A percentile compares a stretch with the other conserved stretches of the same genome.
Evolutionary conservation across 805 yeast species (phyloP).

Genomic region (Dipodascus geniculatus): DNA sequence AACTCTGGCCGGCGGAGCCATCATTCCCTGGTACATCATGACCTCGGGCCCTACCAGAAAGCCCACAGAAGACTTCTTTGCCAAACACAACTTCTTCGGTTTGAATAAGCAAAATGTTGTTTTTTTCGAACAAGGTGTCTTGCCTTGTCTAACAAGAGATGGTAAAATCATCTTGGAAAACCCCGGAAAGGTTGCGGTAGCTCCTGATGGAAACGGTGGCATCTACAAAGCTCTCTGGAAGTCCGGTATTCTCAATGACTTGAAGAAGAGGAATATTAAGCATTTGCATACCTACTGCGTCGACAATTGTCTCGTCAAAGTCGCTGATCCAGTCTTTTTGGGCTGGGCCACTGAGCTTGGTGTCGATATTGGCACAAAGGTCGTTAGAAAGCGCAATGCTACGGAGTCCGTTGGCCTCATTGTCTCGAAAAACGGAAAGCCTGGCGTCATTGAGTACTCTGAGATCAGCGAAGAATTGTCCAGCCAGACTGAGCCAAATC

Average conservation of each 20-base stretch:
- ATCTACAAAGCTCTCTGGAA: conserved; percentile 70
- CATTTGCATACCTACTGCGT: conserved; percentile 97
- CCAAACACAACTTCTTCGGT: conserved; percentile 57
- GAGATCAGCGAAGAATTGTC: conserved; percentile 74
- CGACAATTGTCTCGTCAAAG: conserved; percentile 81
- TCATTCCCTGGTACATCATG: conserved; percentile 84
- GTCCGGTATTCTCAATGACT: conserved; percentile 56
- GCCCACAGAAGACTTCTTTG: conserved; percentile 64
- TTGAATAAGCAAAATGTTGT: conserved; percentile 44
- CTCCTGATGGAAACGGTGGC: conserved; percentile 99
- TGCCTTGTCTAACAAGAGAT: conserved; percentile 71
- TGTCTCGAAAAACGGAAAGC: conserved; percentile 45
- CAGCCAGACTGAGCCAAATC: conserved; percentile 43
- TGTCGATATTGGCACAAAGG: conserved; percentile 80
- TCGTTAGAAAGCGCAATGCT: conserved; percentile 84
- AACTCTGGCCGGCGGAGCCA: conserved; percentile 31
- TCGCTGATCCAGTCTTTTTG: conserved; percentile 83
- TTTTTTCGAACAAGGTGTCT: conserved; percentile 89
- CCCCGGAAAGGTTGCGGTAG: conserved; percentile 48
- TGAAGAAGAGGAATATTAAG: conserved; percentile 54
- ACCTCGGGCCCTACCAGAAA: conserved; percentile 79
- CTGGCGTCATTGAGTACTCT: conserved; percentile 91
- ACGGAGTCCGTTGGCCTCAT: conserved; percentile 85
- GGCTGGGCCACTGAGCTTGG: conserved; percentile 67
- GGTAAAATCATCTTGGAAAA: conserved; percentile 66